Conservation (phyloP, 306 rosid species). For the Senna tora region DNA sequence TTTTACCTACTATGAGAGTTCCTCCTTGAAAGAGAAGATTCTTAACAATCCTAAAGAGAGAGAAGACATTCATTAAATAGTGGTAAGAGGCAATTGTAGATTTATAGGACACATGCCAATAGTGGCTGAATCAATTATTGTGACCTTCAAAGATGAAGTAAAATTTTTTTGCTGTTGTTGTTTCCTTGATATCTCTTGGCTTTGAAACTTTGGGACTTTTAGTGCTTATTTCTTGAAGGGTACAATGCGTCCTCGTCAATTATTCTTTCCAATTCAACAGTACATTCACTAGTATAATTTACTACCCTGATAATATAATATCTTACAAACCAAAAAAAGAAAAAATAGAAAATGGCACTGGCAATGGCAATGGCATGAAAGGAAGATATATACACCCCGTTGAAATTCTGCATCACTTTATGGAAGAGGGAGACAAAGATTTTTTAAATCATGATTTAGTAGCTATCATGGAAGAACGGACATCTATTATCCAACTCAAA, state of each 20-base stretch:
- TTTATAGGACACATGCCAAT: conserved; percentile 20
- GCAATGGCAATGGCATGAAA: background rate
- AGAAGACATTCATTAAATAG: conserved; percentile 27
- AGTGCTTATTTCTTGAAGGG: conserved; percentile 49
- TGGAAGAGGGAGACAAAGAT: background rate
- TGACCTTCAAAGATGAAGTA: conserved; percentile 48
- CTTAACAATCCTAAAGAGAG: conserved; percentile 61
- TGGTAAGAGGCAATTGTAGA: conserved; percentile 24
- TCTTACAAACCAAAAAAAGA: background rate
- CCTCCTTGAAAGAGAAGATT: conserved; percentile 51
- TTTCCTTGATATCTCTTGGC: conserved; percentile 46
- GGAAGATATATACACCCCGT: background rate
- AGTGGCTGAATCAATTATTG: conserved; percentile 29
- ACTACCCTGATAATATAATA: background rate
- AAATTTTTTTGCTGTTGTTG: conserved; percentile 40
- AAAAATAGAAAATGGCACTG: background rate
- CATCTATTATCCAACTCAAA: background rate
- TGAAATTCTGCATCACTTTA: background rate
- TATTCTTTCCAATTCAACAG: too few species aligned
- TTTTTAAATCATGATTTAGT: background rate
- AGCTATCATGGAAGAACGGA: background rate
- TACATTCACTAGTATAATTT: too few species aligned
- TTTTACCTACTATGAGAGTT: conserved; percentile 63
- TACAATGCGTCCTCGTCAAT: conserved; percentile 69
- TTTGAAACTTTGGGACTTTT: conserved; percentile 51